Percentiles rank a stretch among this genome's conserved stretches.
These are phyloP conservation scores for Xylaria bambusicola DNA, from an alignment of 495 filamentous ascomycete species.

Conservation along the genomic window DNA sequence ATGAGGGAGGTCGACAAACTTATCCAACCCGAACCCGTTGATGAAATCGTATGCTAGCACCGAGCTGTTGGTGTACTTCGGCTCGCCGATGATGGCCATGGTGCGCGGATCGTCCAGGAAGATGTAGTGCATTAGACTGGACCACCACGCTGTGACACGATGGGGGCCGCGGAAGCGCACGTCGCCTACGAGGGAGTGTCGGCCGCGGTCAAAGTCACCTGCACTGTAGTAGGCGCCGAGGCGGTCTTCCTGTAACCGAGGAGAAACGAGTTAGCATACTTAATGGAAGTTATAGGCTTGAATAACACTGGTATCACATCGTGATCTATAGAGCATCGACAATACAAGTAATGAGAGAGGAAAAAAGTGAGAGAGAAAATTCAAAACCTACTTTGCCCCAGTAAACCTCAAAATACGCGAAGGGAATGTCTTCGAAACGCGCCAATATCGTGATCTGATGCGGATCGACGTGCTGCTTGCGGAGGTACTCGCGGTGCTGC, in stretches of 20 bases:
- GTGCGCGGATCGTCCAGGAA: constrained; percentile 72
- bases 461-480: constrained; percentile 60
- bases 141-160: constrained; percentile 69
- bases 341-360: neutral
- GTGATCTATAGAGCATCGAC: too few relatives aligned
- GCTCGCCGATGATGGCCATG: constrained; percentile 63
- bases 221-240: constrained; percentile 66
- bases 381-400: constrained; percentile 61
- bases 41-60: constrained; percentile 68
- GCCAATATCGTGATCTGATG: constrained; percentile 64
- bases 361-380: neutral
- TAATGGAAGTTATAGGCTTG: neutral
- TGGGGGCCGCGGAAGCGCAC: constrained; percentile 62
- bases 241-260: constrained; percentile 58
- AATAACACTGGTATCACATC: neutral
- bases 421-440: constrained; percentile 59
- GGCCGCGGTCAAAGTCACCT: constrained; percentile 65
- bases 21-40: constrained; percentile 64
- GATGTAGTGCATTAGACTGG: constrained; percentile 67
- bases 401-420: constrained; percentile 72
- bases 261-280: neutral
- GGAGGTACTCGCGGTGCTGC: constrained; percentile 64
- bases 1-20: constrained; percentile 66
- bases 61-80: constrained; percentile 58
- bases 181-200: constrained; percentile 69